Conservation (phyloP, 2,329 filamentous ascomycete genomes). For the Colletotrichum costaricense region DNA sequence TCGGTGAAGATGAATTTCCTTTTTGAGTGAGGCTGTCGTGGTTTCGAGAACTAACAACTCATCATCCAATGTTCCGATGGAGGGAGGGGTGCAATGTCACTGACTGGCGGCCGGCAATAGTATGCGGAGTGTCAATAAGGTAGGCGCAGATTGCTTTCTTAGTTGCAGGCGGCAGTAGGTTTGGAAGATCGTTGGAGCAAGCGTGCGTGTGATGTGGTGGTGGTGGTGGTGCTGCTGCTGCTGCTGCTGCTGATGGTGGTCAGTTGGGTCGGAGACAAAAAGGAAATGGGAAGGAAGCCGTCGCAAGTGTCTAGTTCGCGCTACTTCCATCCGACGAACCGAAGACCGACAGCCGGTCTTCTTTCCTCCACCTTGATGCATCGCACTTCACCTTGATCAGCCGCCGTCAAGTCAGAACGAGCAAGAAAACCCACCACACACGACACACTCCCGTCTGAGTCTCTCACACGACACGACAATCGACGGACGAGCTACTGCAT, state of each 20-base stretch:
- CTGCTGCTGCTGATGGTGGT: neutral
- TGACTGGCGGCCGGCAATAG: constrained; percentile 8
- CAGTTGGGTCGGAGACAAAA: constrained; percentile 5
- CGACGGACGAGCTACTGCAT: constrained; percentile 31
- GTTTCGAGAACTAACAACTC: constrained; percentile 10
- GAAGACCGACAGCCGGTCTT: constrained; percentile 25
- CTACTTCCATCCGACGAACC: constrained; percentile 25
- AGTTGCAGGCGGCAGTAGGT: neutral
- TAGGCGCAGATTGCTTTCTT: constrained; percentile 4
- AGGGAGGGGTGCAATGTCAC: too few species aligned
- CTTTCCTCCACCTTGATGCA: neutral
- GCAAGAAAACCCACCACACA: constrained; percentile 16
- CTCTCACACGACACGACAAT: constrained; percentile 12
- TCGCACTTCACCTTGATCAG: neutral
- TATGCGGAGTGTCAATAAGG: constrained; percentile 1
- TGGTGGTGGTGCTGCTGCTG: constrained; percentile 2
- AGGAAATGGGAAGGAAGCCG: neutral
- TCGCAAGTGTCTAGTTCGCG: constrained; percentile 13
- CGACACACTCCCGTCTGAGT: neutral
- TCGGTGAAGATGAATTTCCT: constrained; percentile 2
- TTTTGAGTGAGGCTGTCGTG: neutral
- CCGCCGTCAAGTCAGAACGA: neutral
- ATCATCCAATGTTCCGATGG: constrained; percentile 23
- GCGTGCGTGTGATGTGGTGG: constrained; percentile 29
- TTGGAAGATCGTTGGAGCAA: constrained; percentile 7